Evolutionary conservation across 2,329 filamentous ascomycete genomes (phyloP), one percentile per base, ranked within the genome.

Genomic region (Graphilbum fragrans): DNA sequence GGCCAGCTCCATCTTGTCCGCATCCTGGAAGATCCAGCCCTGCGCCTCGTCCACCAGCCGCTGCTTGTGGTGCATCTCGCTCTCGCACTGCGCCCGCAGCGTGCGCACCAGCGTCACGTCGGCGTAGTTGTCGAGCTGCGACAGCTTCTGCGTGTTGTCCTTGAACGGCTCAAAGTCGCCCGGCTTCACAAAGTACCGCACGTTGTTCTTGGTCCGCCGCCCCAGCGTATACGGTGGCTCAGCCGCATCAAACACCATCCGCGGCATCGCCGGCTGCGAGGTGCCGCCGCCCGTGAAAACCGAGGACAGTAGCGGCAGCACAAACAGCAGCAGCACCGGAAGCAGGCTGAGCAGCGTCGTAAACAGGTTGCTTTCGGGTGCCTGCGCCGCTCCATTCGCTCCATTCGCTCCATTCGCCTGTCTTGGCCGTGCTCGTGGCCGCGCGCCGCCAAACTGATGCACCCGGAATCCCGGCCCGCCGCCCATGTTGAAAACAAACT

Each of bases 401-500:
- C 32, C 42, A 23, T 31, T 32, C 10, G 27, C 29, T 10, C 25
- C 72, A 69, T 50, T 81, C 69, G 54, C 74, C 17, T 35, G 29
- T 22, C 48, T 77, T 18, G 88, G 87, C 55, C 92, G 73, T 61
- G 82, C 71, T 52, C 86, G 75, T 20, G 88, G 86, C 41, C 74
- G 70, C 6, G 67, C 72, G 41, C 92, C 90, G 52, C 88, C 90
- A 59, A 98, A 96, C 58, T 95, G 90, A 60, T 96, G 92, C 46
- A 98, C 86, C 46, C 90, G 78, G 53, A 98, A 80, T 18, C 88
- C 90, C 3, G 90, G 87, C 8, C 87, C 86, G 46, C 88, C 88
- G 50, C 86, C 86, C 60, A 95, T 77, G 63, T 95, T 95, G 64
- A 96, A 96, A 41, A 94, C 85, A 59, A 95, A 95, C 52, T 86